Base-by-base conservation (phyloP, 805 yeast species). In the Tetrapisispora phaffii region DNA sequence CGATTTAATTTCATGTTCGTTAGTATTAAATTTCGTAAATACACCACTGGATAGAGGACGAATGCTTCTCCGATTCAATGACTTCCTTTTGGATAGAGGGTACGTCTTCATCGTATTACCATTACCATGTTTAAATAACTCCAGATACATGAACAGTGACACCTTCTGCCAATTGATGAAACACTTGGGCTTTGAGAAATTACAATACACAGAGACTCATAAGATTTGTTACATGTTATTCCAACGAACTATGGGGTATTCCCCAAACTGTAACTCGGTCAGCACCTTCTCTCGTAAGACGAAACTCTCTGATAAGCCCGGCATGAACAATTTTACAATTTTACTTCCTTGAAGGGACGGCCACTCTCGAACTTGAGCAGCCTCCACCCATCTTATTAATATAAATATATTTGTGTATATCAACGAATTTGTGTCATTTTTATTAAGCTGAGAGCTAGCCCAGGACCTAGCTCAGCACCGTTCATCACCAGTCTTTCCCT, bases 1-100 rank as follows among this genome's bases (percentile, higher is more conserved):
- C 58, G 73, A 81, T 50, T 55, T 86, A 23, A 68, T 90, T 0
- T 85, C 95, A 7, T 82, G 95, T 50, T 86, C 96, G 0, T 62
- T 90, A 45, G 98, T 90, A 33, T 68, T 90, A 13, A 90, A 90
- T 59, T 90, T 85, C 64, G 96, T 90, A 1, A 85, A 96, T 0
- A 76, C 77, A 1, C 77, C 89, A 0, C 55, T 54, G 8, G 74
- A 66, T 13, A 66, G 98, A 44, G 97, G 97, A 2, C 75, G 73
- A 5, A 90, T 90, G 97, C 66, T 88, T 50, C 56, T 57, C 31
- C 59, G 83, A 45, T 74, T 86, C 9, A 65, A 76, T 4, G 46
- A 66, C 23, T 89, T 85, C 56, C 65, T 89, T 33, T 34, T 33
- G 6, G 34, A 32, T 13, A 17, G 17, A 1, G 47, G 48, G 0